phyloP scores from a whole-genome alignment of 83 land plant species.

The Diphasiastrum complanatum region DNA sequence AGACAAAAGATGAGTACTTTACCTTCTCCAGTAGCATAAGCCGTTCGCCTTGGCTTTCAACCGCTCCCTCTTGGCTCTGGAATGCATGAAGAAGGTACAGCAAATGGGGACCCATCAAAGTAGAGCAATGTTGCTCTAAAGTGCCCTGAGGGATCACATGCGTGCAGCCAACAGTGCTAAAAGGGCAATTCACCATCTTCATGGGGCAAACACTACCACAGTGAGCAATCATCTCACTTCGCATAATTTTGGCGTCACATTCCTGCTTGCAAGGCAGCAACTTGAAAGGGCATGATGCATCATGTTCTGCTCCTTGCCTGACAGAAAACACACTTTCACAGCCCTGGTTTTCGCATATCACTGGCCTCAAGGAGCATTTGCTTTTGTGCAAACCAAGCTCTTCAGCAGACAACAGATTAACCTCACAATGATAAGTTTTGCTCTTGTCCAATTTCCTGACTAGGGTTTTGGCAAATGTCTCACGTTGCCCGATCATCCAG shows the following conservation, averaged over 20 bases:
- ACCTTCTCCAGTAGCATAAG: slow-evolving; percentile 24
- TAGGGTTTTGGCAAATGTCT: slow-evolving; percentile 17
- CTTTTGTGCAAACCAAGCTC: slow-evolving; percentile 30
- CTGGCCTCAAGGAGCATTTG: slow-evolving; percentile 22
- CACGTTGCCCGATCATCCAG: slow-evolving; percentile 18
- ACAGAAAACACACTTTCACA: slow-evolving; percentile 26
- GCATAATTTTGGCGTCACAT: slow-evolving; percentile 9
- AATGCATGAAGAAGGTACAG: slow-evolving; percentile 13
- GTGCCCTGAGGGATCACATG: slow-evolving; percentile 22
- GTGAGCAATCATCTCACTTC: slow-evolving; percentile 25
- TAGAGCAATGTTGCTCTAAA: slow-evolving; percentile 14
- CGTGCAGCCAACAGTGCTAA: slow-evolving; percentile 21
- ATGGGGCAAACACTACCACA: slow-evolving; percentile 33
- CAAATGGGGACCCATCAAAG: slow-evolving; percentile 7
- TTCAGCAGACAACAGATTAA: slow-evolving; percentile 14
- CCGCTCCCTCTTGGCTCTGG: slow-evolving; percentile 11
- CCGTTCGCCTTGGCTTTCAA: slow-evolving; percentile 7
- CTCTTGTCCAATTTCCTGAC: slow-evolving; percentile 19
- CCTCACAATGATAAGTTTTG: slow-evolving; percentile 13
- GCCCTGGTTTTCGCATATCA: slow-evolving; percentile 23
- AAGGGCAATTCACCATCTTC: slow-evolving; percentile 23
- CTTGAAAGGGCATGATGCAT: slow-evolving; percentile 27
- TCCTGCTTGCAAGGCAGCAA: slow-evolving; percentile 20
- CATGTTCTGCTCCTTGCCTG: slow-evolving; percentile 19
- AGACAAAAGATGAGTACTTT: not conserved